Evolutionary conservation across 768 basidiomycete species (phyloP).

Genomic region (Arthromyces matolae): DNA sequence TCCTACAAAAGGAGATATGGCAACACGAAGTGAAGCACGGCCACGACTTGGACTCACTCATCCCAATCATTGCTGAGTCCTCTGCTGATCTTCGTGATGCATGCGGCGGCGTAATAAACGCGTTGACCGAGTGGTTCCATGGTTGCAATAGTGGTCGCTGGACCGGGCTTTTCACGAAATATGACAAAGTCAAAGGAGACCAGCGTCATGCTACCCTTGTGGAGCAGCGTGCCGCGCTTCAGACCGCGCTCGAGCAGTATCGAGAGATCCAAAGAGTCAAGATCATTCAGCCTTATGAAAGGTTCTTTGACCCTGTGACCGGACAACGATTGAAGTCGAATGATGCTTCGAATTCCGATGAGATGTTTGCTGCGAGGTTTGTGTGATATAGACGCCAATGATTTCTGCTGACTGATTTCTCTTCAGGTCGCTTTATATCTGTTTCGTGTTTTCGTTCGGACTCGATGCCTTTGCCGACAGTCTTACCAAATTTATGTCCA

Average conservation of each 20-base stretch:
- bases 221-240: constrained; percentile 21
- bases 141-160: constrained; percentile 35
- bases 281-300: constrained; percentile 38
- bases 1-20: constrained; percentile 24
- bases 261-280: constrained; percentile 31
- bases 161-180: constrained; percentile 26
- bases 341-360: constrained; percentile 14
- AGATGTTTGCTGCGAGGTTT: constrained; percentile 39
- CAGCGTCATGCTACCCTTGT: constrained; percentile 26
- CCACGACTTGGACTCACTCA: constrained; percentile 37
- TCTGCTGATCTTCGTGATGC: constrained; percentile 33
- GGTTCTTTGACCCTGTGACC: constrained; percentile 37
- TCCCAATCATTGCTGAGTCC: constrained; percentile 37
- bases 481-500: constrained; percentile 28
- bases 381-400: constrained; percentile 2
- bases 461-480: constrained; percentile 38
- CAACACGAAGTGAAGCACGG: constrained; percentile 37
- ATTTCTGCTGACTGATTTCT: background rate
- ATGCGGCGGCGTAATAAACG: constrained; percentile 24
- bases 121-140: constrained; percentile 30
- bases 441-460: constrained; percentile 43
- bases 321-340: constrained; percentile 23
- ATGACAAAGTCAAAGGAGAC: constrained; percentile 18
- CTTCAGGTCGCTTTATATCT: constrained; percentile 39
- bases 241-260: constrained; percentile 28